Evolutionary conservation across 306 rosid genomes (phyloP).

Genomic region (Myrica gale): DNA sequence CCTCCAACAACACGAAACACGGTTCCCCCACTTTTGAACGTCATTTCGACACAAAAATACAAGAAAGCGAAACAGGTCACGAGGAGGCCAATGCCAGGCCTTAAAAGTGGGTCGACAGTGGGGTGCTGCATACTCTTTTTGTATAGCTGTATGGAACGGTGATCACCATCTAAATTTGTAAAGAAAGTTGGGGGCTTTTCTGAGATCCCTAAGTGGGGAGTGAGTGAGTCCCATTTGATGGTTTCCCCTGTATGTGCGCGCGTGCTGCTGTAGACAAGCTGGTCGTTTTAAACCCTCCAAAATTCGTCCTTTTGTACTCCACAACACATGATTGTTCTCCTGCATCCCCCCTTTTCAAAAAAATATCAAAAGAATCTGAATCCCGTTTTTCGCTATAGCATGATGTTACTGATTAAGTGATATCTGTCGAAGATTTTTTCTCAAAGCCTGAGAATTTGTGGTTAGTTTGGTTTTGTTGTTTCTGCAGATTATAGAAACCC

Average conservation of each 20-base stretch:
- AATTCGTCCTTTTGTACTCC: conserved; percentile 27
- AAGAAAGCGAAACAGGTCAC: background rate
- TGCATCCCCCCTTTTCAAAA: background rate
- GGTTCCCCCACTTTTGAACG: background rate
- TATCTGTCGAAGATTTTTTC: background rate
- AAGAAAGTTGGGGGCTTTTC: conserved; percentile 25
- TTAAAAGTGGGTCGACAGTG: conserved; percentile 1
- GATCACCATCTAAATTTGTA: conserved; percentile 42
- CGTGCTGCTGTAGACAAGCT: conserved; percentile 5
- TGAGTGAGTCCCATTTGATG: conserved; percentile 25
- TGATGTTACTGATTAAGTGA: background rate
- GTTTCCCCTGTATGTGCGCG: background rate
- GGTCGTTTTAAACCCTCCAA: conserved; percentile 28
- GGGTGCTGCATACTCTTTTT: conserved; percentile 14
- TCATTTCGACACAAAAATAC: conserved; percentile 19
- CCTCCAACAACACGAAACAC: background rate
- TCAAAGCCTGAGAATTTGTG: background rate
- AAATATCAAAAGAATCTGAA: conserved; percentile 12
- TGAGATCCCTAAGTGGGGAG: conserved; percentile 16
- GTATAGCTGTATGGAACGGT: conserved; percentile 37
- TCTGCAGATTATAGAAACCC: background rate
- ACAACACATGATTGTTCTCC: background rate
- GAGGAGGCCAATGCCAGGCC: conserved; percentile 22
- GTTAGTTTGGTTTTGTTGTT: background rate
- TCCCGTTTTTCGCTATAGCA: background rate